phyloP scores from a whole-genome alignment of 306 rosid genomes.

The Dryas octopetala region DNA sequence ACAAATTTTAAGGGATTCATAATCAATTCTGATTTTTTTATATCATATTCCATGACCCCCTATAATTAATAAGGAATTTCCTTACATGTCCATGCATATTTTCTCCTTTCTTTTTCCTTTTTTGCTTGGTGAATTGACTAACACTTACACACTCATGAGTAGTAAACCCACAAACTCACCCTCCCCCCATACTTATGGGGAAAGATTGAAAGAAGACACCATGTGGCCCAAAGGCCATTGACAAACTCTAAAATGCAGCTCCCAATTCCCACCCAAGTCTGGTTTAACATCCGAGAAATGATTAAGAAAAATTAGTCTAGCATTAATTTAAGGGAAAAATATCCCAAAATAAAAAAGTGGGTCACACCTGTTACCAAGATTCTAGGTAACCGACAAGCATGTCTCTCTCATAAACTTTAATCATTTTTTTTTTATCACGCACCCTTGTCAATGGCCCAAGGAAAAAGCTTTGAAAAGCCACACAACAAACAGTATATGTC shows the following conservation, averaged over 20 bases:
- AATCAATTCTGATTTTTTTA: background rate
- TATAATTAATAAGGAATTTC: background rate
- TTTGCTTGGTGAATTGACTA: background rate
- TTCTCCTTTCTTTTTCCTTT: background rate
- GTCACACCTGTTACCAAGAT: background rate
- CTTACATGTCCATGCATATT: background rate
- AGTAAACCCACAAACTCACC: background rate
- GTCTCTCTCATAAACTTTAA: background rate
- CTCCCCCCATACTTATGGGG: background rate
- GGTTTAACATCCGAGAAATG: background rate
- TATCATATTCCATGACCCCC: background rate
- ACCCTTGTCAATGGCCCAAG: background rate
- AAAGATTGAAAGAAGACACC: background rate
- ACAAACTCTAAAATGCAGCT: background rate
- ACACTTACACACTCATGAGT: background rate
- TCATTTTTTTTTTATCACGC: background rate
- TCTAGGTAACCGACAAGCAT: background rate
- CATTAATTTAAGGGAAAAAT: background rate
- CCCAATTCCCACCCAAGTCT: background rate
- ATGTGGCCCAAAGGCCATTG: too few species aligned
- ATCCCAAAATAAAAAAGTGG: background rate
- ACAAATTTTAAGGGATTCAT: background rate
- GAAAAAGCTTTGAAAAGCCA: background rate
- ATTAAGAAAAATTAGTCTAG: background rate
- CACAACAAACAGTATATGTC: too few species aligned